phyloP scores from a whole-genome alignment of 495 filamentous ascomycete species.

The Penicillium paxilli region DNA sequence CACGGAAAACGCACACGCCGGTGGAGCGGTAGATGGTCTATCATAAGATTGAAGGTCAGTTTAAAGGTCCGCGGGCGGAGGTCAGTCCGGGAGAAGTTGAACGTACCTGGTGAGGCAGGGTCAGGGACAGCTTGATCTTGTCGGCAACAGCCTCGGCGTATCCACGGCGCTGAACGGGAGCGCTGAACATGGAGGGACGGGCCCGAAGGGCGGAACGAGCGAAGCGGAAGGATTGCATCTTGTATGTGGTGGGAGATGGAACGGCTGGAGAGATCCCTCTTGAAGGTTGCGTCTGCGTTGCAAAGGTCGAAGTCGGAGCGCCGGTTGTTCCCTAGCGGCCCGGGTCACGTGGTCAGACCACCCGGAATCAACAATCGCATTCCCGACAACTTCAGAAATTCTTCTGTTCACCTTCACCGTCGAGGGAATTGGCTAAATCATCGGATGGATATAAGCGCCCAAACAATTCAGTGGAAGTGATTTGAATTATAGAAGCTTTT shows the following conservation, averaged over 20 bases:
- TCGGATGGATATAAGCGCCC: too few relatives aligned
- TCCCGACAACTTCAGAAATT: not conserved
- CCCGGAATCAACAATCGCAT: conserved; percentile 7
- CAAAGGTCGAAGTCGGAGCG: conserved; percentile 48
- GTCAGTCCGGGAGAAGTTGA: conserved; percentile 11
- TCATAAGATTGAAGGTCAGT: conserved; percentile 25
- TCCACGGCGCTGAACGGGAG: conserved; percentile 75
- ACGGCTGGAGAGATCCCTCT: conserved; percentile 41
- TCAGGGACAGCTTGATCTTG: conserved; percentile 97
- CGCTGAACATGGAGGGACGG: conserved; percentile 67
- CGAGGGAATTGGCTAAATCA: too few relatives aligned
- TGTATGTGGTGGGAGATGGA: conserved; percentile 41
- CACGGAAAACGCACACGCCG: conserved; percentile 60
- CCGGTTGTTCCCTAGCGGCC: conserved; percentile 49
- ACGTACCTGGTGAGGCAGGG: conserved; percentile 96
- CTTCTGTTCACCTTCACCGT: too few relatives aligned
- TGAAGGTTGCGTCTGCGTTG: conserved; percentile 45
- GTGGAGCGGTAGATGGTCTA: conserved; percentile 74
- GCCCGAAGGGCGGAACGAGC: conserved; percentile 82
- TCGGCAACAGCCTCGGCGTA: conserved; percentile 94
- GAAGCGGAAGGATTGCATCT: conserved; percentile 90
- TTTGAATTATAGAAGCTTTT: too few relatives aligned
- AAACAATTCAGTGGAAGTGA: too few relatives aligned
- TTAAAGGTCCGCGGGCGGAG: conserved; percentile 4
- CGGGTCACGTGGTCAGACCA: conserved; percentile 31